These are phyloP conservation scores for Lentinula raphanica DNA, from an alignment of 768 basidiomycete species.

Conservation along the genomic window DNA sequence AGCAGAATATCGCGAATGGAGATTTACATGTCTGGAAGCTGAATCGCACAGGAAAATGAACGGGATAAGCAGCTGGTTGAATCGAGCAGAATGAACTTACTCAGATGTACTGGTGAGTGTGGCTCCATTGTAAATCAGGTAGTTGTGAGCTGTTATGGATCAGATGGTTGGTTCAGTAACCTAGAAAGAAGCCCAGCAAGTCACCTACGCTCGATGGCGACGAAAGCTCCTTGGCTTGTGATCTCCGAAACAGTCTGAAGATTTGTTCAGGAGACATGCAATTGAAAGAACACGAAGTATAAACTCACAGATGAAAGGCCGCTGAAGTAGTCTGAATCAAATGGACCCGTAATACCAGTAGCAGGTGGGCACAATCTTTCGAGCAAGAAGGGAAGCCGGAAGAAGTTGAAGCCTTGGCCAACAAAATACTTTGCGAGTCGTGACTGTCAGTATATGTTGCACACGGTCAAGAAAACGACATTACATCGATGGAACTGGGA, in stretches of 20 bases:
- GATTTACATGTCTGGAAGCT: conserved; percentile 46
- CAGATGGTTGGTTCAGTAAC: too few species aligned
- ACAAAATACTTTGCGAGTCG: conserved; percentile 47
- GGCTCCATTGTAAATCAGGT: conserved; percentile 51
- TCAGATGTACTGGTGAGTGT: conserved; percentile 43
- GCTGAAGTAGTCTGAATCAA: conserved; percentile 47
- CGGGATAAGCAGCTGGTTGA: background rate
- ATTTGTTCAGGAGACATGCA: background rate
- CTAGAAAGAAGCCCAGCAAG: background rate
- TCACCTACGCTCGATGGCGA: conserved; percentile 47
- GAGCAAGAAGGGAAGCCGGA: conserved; percentile 57
- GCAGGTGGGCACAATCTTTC: conserved; percentile 53
- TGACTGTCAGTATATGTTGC: background rate
- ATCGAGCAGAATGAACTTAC: conserved; percentile 25
- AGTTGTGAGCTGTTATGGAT: conserved; percentile 48
- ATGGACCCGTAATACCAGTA: conserved; percentile 48
- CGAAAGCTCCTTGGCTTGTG: conserved; percentile 54
- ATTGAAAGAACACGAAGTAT: background rate
- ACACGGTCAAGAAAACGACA: background rate
- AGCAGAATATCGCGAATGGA: background rate
- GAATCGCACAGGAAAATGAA: background rate
- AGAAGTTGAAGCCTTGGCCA: conserved; percentile 52
- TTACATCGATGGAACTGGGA: conserved; percentile 32
- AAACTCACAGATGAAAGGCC: conserved; percentile 40
- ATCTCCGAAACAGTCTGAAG: conserved; percentile 52